phyloP scores from a whole-genome alignment of 1,284 basidiomycete genomes.

The Polyporus tsugae region DNA sequence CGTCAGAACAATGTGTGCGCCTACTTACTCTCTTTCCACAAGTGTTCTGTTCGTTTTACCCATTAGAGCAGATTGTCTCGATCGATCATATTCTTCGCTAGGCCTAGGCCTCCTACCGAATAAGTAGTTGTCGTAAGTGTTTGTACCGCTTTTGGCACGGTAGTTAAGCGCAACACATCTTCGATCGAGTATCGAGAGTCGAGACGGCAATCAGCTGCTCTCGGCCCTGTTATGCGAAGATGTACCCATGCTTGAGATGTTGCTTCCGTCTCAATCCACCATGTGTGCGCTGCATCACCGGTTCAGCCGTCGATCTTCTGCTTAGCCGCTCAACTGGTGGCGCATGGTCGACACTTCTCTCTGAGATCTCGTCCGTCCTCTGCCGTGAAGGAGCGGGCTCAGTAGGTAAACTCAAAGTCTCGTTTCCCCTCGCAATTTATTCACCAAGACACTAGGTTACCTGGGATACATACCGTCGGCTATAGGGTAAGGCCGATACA shows the following conservation, averaged over 20 bases:
- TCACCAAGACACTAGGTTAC: slow-evolving; percentile 23
- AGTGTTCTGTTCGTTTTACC: not conserved
- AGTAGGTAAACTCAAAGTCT: not conserved
- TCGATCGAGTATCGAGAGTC: slow-evolving; percentile 18
- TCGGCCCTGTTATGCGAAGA: slow-evolving; percentile 16
- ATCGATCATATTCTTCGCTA: not conserved
- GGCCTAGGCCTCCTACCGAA: not conserved
- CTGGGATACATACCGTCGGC: slow-evolving; percentile 1
- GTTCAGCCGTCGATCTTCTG: slow-evolving; percentile 27
- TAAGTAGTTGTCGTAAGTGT: slow-evolving; percentile 14
- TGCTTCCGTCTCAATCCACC: slow-evolving; percentile 24
- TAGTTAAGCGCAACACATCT: slow-evolving; percentile 3
- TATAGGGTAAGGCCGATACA: slow-evolving; percentile 19
- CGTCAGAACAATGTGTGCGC: not conserved
- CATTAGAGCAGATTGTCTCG: not conserved
- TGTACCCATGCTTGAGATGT: slow-evolving; percentile 15
- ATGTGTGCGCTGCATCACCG: slow-evolving; percentile 29
- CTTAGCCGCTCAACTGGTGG: not conserved
- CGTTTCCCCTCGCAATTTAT: slow-evolving; percentile 7
- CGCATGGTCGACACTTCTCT: slow-evolving; percentile 14
- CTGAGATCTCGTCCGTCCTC: not conserved
- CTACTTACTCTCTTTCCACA: not conserved
- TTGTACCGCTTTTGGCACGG: slow-evolving; percentile 29
- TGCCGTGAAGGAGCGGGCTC: not conserved
- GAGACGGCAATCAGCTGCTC: slow-evolving; percentile 13